Conservation (phyloP, 1,284 basidiomycete genomes). For the Ceratobasidium sp. region DNA sequence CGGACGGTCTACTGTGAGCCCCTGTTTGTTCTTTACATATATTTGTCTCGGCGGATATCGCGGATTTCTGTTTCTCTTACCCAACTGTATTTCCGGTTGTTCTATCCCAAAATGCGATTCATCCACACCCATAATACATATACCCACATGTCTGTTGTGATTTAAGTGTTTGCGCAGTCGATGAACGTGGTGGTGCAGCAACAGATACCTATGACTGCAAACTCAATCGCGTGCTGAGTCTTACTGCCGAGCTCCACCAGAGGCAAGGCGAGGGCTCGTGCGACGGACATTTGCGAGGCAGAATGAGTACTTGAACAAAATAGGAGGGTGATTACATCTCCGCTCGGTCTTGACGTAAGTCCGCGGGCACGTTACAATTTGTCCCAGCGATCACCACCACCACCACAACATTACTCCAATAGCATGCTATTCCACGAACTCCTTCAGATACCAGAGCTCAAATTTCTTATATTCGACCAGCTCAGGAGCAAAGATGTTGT, state of each 20-base stretch:
- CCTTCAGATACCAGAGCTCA: conserved; percentile 9
- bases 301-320: no score
- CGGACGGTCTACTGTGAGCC: conserved; percentile 24
- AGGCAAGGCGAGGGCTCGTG: no score
- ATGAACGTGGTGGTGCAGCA: no score
- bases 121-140: background rate
- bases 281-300: no score
- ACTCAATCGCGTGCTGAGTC: no score
- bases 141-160: background rate
- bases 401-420: no score
- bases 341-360: no score
- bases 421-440: background rate
- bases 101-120: conserved; percentile 4
- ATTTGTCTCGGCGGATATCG: conserved; percentile 35
- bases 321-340: no score
- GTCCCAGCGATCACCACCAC: no score
- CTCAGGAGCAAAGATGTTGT: background rate
- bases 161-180: background rate
- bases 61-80: conserved; percentile 30
- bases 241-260: no score
- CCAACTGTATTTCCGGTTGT: conserved; percentile 38
- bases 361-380: no score
- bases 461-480: background rate
- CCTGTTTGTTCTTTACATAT: conserved; percentile 39
- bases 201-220: background rate